These are phyloP conservation scores for Calonectria naviculata DNA, from an alignment of 2,329 filamentous ascomycete genomes.

Conservation along the genomic window DNA sequence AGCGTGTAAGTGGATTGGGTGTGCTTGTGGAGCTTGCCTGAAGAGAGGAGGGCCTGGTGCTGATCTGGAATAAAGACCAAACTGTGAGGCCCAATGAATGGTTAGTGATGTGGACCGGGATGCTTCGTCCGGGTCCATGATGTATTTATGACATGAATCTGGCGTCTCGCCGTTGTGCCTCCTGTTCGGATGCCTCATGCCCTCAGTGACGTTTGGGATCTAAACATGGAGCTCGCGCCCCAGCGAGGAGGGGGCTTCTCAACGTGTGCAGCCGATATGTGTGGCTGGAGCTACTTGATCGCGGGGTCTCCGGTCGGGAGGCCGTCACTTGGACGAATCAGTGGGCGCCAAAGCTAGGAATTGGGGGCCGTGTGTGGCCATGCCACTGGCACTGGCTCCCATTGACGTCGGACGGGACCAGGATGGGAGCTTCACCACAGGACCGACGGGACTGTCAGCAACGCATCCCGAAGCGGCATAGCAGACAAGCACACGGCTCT, in stretches of 20 bases:
- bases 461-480: slow-evolving; percentile 33
- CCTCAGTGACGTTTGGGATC: slow-evolving; percentile 1
- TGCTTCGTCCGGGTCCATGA: slow-evolving; percentile 13
- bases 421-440: slow-evolving; percentile 10
- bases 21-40: background rate
- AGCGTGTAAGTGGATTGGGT: slow-evolving; percentile 28
- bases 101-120: slow-evolving; percentile 2
- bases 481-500: slow-evolving; percentile 16
- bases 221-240: slow-evolving; percentile 24
- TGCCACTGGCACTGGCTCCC: slow-evolving; percentile 28
- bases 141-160: slow-evolving; percentile 23
- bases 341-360: background rate
- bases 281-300: slow-evolving; percentile 39
- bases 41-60: background rate
- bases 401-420: background rate
- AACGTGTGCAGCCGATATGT: slow-evolving; percentile 13
- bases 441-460: slow-evolving; percentile 27
- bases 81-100: slow-evolving; percentile 4
- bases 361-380: slow-evolving; percentile 30
- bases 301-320: slow-evolving; percentile 41
- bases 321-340: slow-evolving; percentile 37
- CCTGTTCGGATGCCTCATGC: slow-evolving; percentile 33
- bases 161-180: slow-evolving; percentile 5
- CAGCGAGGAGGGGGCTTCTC: slow-evolving; percentile 10
- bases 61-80: background rate